These are phyloP conservation scores for Hysterium pulicare DNA, from an alignment of 2,329 filamentous ascomycete genomes.

Conservation along the genomic window DNA sequence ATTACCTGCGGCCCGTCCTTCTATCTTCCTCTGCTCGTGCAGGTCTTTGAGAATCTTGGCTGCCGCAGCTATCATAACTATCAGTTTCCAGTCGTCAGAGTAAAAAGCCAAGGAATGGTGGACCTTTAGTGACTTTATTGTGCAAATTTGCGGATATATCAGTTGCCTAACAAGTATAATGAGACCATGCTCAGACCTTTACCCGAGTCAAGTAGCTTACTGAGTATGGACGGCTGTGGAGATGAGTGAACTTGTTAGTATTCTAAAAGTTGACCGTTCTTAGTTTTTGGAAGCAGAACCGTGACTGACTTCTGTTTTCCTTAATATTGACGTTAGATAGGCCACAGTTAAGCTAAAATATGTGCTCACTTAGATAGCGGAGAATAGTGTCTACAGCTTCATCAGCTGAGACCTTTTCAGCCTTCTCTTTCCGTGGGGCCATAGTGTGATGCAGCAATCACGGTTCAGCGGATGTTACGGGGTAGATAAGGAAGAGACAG, in stretches of 20 bases:
- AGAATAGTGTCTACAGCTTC: slow-evolving; percentile 45
- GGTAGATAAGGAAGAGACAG: neutral
- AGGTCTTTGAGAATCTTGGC: slow-evolving; percentile 62
- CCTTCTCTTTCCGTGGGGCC: slow-evolving; percentile 37
- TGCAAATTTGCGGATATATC: slow-evolving; percentile 61
- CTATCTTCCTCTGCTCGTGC: slow-evolving; percentile 58
- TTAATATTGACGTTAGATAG: slow-evolving; percentile 16
- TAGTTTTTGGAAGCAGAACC: neutral
- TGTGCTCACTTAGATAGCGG: slow-evolving; percentile 40
- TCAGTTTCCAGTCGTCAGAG: too few relatives aligned
- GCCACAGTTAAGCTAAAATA: slow-evolving; percentile 6
- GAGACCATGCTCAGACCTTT: too few relatives aligned
- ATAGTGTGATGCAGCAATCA: slow-evolving; percentile 19
- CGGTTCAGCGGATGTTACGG: neutral
- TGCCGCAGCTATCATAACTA: slow-evolving; percentile 52
- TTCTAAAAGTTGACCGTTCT: slow-evolving; percentile 18
- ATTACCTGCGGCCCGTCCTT: slow-evolving; percentile 53
- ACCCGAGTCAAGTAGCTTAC: slow-evolving; percentile 29
- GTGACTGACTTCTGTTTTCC: slow-evolving; percentile 47
- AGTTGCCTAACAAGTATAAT: slow-evolving; percentile 43
- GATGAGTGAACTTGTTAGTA: slow-evolving; percentile 31
- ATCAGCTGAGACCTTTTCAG: slow-evolving; percentile 33
- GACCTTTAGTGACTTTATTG: slow-evolving; percentile 57
- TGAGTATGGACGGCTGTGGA: slow-evolving; percentile 51
- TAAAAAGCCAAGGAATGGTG: too few relatives aligned